phyloP scores from a whole-genome alignment of 331 rosid species.

The Saraca asoca region DNA sequence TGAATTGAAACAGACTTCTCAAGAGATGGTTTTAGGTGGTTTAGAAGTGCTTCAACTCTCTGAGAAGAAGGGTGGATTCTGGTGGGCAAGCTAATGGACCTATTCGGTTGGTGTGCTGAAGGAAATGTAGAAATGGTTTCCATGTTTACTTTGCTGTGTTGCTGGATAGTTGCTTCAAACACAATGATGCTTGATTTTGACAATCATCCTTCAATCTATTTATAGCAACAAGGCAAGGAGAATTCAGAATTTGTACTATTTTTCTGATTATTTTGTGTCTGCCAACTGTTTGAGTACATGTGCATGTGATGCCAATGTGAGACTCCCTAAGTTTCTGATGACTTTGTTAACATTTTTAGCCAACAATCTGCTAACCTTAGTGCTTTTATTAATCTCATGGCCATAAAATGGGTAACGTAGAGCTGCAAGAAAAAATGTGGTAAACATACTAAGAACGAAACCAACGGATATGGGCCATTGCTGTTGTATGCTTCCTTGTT shows the following conservation, averaged over 20 bases:
- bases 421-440: constrained; percentile 12
- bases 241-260: constrained; percentile 19
- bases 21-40: constrained; percentile 45
- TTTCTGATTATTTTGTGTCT: constrained; percentile 5
- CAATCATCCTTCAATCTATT: constrained; percentile 34
- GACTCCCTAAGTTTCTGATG: constrained; percentile 40
- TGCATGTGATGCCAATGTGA: constrained; percentile 58
- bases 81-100: constrained; percentile 84
- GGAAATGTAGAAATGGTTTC: constrained; percentile 40
- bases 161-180: constrained; percentile 20
- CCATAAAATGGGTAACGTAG: constrained; percentile 26
- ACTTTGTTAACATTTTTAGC: constrained; percentile 36
- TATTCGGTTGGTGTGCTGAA: constrained; percentile 47
- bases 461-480: constrained; percentile 38
- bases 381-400: constrained; percentile 43
- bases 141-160: constrained; percentile 44
- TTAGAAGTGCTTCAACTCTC: constrained; percentile 57
- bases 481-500: constrained; percentile 46
- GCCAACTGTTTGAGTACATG: constrained; percentile 25
- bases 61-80: constrained; percentile 66
- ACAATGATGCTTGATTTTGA: constrained; percentile 34
- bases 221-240: constrained; percentile 38
- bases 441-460: constrained; percentile 13
- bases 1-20: constrained; percentile 41
- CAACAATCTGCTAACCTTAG: constrained; percentile 41